These are phyloP conservation scores for Candida fluviatilis DNA, from an alignment of 805 yeast species.

Conservation along the genomic window DNA sequence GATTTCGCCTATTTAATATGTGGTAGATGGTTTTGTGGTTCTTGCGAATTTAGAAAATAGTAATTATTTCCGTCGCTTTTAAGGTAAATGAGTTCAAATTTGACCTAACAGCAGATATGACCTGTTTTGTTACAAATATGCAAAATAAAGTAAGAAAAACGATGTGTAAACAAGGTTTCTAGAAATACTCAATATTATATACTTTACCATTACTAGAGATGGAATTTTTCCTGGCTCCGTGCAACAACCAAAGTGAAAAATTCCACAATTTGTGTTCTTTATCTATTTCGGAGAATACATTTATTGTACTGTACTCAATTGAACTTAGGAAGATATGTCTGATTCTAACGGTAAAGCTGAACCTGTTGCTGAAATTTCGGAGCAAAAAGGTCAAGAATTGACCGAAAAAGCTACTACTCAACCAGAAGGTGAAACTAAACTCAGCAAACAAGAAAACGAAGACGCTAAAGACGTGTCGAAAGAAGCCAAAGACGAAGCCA, in stretches of 20 bases:
- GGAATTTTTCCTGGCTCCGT: not conserved
- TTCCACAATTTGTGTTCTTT: not conserved
- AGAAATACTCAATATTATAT: too few species aligned
- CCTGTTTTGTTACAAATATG: too few species aligned
- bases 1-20: too few species aligned
- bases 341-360: constrained; percentile 3
- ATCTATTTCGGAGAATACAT: too few species aligned
- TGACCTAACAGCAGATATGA: too few species aligned
- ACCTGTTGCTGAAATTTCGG: constrained; percentile 2
- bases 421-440: constrained; percentile 11
- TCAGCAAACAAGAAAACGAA: constrained; percentile 11
- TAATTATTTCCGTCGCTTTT: too few species aligned
- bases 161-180: too few species aligned
- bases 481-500: constrained; percentile 2
- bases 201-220: too few species aligned
- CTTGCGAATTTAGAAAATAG: not conserved
- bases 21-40: not conserved
- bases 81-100: too few species aligned
- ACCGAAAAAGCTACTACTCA: constrained; percentile 7
- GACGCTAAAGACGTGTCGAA: constrained; percentile 8
- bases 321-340: not conserved
- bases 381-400: constrained; percentile 1
- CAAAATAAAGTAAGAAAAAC: too few species aligned
- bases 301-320: too few species aligned
- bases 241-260: not conserved